A percentile compares a stretch with the other conserved stretches of the same genome.
These are phyloP conservation scores for Ceratobasidium sp. DNA, from an alignment of 1,284 basidiomycete genomes.

Conservation along the genomic window DNA sequence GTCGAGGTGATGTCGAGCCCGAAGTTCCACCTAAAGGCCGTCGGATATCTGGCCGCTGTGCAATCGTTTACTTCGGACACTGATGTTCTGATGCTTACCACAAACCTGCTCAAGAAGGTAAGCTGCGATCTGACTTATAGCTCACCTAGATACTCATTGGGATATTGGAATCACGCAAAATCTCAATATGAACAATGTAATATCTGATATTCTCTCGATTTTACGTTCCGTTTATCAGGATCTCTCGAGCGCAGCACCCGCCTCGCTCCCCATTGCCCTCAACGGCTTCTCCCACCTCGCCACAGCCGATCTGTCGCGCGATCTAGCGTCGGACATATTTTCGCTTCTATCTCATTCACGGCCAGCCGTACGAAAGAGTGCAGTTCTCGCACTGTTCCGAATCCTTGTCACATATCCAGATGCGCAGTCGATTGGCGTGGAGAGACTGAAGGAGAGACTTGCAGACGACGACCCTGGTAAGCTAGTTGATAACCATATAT, in stretches of 20 bases:
- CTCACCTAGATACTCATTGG: too few relatives aligned
- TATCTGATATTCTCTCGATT: too few relatives aligned
- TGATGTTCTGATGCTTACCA: constrained; percentile 97
- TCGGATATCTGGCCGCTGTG: constrained; percentile 94
- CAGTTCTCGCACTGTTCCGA: constrained; percentile 85
- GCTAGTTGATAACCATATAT: constrained; percentile 49
- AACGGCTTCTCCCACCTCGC: constrained; percentile 91
- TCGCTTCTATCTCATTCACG: constrained; percentile 92
- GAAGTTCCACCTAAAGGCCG: constrained; percentile 90
- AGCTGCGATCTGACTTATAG: constrained; percentile 50
- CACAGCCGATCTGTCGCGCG: constrained; percentile 88
- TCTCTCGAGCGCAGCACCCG: constrained; percentile 75
- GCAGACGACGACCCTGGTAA: constrained; percentile 86
- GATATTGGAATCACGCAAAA: too few relatives aligned
- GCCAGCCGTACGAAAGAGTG: constrained; percentile 88
- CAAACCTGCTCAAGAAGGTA: constrained; percentile 98
- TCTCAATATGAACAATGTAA: too few relatives aligned
- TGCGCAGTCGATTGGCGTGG: constrained; percentile 73
- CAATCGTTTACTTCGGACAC: constrained; percentile 95
- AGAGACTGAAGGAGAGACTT: constrained; percentile 83
- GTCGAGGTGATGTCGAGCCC: constrained; percentile 98
- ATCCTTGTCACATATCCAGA: constrained; percentile 85
- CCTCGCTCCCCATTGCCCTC: constrained; percentile 85
- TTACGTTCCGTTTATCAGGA: constrained; percentile 69
- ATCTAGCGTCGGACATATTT: constrained; percentile 88